phyloP scores from a whole-genome alignment of 176 grass and related monocot genomes.

The Pontederia paniculata region DNA sequence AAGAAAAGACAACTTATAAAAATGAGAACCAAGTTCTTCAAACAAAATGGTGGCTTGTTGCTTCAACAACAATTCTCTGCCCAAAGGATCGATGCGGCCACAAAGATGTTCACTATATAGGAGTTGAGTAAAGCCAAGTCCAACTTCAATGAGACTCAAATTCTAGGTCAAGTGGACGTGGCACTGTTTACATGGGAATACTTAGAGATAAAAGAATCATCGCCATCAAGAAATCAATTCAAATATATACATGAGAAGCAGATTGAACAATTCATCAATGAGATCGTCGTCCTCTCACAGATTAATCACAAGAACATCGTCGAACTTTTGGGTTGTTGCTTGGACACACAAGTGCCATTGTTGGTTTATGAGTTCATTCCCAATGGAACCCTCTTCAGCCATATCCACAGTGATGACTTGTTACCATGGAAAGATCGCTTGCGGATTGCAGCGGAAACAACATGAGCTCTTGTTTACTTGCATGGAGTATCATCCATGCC shows the following conservation, averaged over 20 bases:
- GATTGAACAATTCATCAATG: constrained; percentile 19
- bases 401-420: constrained; percentile 6
- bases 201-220: constrained; percentile 8
- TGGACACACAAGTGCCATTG: constrained; percentile 13
- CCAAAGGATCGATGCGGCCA: constrained; percentile 5
- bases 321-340: constrained; percentile 16
- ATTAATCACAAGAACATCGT: constrained; percentile 18
- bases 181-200: constrained; percentile 13
- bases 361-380: constrained; percentile 10
- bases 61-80: constrained; percentile 12
- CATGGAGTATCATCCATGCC: constrained; percentile 9
- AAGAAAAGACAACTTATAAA: constrained; percentile 10
- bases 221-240: constrained; percentile 20
- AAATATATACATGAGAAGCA: constrained; percentile 4
- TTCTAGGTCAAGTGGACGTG: constrained; percentile 18
- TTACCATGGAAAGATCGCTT: constrained; percentile 5
- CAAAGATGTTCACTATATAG: constrained; percentile 11
- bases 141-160: background rate
- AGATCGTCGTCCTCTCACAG: constrained; percentile 17
- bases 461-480: constrained; percentile 13
- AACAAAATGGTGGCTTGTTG: constrained; percentile 11
- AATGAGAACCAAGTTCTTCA: constrained; percentile 11
- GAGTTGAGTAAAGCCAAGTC: constrained; percentile 9
- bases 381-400: constrained; percentile 16
- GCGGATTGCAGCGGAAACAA: constrained; percentile 12